Base-by-base conservation (phyloP, 257 asterid species). In the Dorcoceras hygrometricum region DNA sequence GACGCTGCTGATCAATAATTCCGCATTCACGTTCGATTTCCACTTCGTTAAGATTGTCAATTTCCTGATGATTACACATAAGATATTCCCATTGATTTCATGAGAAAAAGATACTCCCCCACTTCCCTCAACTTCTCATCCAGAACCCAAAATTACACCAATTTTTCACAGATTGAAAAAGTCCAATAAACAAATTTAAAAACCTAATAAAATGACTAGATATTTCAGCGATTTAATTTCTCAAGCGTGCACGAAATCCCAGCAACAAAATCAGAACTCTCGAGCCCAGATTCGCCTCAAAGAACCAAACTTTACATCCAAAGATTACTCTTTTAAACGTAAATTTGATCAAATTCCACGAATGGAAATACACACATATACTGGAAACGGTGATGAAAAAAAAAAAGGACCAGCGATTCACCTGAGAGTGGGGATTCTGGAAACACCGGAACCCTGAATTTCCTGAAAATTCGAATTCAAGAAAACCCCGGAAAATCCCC, bases 391-490 rank as follows among this genome's bases (percentile, higher is more conserved):
- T 18, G 10, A n/a, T 19, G 28, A 27, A 59, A 14, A 14, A 12
- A 1, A 39, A 7, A 34, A 7, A 34, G 0, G 11, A 39, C 50
- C 3, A 39, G 18, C 50, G 50, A 39, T 39, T 39, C 50, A 59
- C 32, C 19, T 80, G 79, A 74, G 11, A 74, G 55, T 27, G 63
- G 75, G 69, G 76, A 82, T 72, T 67, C 72, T 23, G 73, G 74
- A 69, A 62, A 53, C 81, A 71, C 69, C 78, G 36, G 67, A 77
- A 83, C 83, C 73, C 75, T 59, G 75, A 75, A 58, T 76, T 68
- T 68, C 43, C 57, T 65, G 77, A 79, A 80, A 69, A 59, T 66
- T 74, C 73, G 68, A 79, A 73, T 75, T 71, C 60, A 65, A 69
- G 76, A 66, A 65, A 75, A 67, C 76, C 46, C 63, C 29, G 8